Evolutionary conservation across 2,329 filamentous ascomycete species (phyloP), one percentile per base, ranked within the genome.

Genomic region (Penicillium sp.): DNA sequence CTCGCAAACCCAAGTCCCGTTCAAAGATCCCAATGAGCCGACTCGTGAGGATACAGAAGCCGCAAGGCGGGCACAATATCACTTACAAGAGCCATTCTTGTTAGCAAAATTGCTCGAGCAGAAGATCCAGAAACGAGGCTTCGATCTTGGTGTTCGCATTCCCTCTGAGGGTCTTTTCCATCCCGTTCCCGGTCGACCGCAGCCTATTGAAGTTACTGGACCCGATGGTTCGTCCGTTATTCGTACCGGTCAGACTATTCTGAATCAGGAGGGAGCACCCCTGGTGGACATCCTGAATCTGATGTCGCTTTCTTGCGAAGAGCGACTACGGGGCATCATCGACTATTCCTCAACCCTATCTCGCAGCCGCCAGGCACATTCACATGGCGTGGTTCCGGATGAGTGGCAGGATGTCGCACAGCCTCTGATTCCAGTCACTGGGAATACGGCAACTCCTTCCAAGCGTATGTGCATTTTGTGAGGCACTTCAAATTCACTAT

Each of bases 281-380:
- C 79, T 96, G 33, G 88, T 90, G 14, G 92, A 96, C 59, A 90
- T 97, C 64, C 77, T 97, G 45, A 89, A 90, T 26, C 80, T 97
- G 16, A 73, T 97, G 56, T 95, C 91, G 6, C 83, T 97, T 55
- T 90, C 90, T 19, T 87, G 91, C 10, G 91, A 93, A 70, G 89
- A 96, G 65, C 84, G 91, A 27, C 66, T 97, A 37, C 83, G 90
- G 52, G 85, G 87, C 13, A 76, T 97, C 29, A 70, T 97, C 3
- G 89, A 93, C 68, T 92, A 96, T 66, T 87, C 91, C 11, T 84
- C 87, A 54, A 82, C 82, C 10, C 76, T 96, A 46, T 85, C 91
- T 3, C 82, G 82, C 57, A 89, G 85, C 57, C 86, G 93, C 53
- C 89, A 90, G 69, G 86, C 83, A 58, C 90, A 89, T 21, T 90